Evolutionary conservation across 2,329 filamentous ascomycete genomes (phyloP), one percentile per base, ranked within the genome.

Genomic region (Coleophoma crateriformis): DNA sequence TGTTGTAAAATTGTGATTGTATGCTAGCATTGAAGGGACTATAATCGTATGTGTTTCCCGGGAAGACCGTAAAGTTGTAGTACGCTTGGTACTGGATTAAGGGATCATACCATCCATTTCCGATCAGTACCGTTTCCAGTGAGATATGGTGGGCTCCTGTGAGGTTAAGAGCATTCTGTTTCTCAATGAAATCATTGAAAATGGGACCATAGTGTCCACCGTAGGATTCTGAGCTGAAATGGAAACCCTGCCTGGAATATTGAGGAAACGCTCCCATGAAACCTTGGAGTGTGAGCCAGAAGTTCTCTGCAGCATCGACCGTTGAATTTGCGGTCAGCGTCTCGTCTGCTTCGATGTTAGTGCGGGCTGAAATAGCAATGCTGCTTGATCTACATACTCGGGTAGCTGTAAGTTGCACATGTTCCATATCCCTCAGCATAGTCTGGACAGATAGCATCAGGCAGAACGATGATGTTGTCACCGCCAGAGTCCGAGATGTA

Each of bases 251-350:
- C 17, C 73, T 65, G 0, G 71, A 66, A 56, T 75, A 76, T 50
- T 74, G 60, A 1, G 72, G 79, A 59, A 84, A 83, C 0, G 73
- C 79, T 2, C 79, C 79, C 73, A 82, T 79, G 63, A 84, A 84
- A 1, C 78, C 79, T 58, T 83, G 80, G 22, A 83, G 60, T 0
- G 77, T 79, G 62, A 76, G 78, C 76, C 77, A 84, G 67, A 84
- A 79, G 48, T 76, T 76, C 1, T 77, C 77, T 3, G 79, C 79
- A 2, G 79, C 78, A 48, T 64, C 67, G 14, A 67, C 56, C 1
- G 78, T 82, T 8, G 70, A 69, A 57, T 80, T 78, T 10, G 76
- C 73, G 1, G 76, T 79, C 43, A 77, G 57, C 1, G 69, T 72
- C 10, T 70, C 58, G 51, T 80, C 35, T 38, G 35, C 7, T 38